Conservation (phyloP, 2,329 filamentous ascomycete genomes). For the Lanzia echinophila region DNA sequence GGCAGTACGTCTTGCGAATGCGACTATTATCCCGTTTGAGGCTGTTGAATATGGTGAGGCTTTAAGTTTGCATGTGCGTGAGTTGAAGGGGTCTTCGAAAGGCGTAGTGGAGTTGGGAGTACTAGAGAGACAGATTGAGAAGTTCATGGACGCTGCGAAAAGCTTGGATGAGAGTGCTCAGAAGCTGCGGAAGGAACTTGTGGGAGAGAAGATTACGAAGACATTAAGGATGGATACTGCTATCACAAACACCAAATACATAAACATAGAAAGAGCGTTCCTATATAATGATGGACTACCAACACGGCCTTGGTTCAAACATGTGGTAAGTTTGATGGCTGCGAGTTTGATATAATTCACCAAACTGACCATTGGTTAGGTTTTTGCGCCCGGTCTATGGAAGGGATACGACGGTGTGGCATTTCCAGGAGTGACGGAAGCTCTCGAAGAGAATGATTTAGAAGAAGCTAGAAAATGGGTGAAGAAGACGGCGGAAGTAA, state of each 20-base stretch:
- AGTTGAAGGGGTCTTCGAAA: too few species aligned
- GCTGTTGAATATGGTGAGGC: conserved; percentile 38
- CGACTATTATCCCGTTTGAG: conserved; percentile 45
- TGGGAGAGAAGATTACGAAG: conserved; percentile 40
- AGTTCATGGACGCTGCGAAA: too few species aligned
- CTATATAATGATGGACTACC: conserved; percentile 71
- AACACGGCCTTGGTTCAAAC: conserved; percentile 82
- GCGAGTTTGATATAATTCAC: too few species aligned
- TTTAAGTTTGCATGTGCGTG: conserved; percentile 46
- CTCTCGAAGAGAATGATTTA: conserved; percentile 53
- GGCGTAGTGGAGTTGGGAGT: too few species aligned
- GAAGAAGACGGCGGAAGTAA: too few species aligned
- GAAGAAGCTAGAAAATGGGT: conserved; percentile 52
- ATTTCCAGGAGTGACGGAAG: conserved; percentile 57
- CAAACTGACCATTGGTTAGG: too few species aligned
- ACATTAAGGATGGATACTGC: conserved; percentile 68
- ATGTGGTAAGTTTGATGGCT: too few species aligned
- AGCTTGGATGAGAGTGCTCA: too few species aligned
- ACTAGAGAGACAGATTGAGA: too few species aligned
- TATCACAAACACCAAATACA: too few species aligned
- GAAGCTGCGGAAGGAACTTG: too few species aligned
- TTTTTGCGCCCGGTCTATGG: conserved; percentile 88
- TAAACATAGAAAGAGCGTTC: conserved; percentile 75
- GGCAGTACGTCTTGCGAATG: conserved; percentile 42
- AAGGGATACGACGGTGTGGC: conserved; percentile 79